phyloP scores from a whole-genome alignment of 2,329 filamentous ascomycete genomes.

The Eurotiales sp. region DNA sequence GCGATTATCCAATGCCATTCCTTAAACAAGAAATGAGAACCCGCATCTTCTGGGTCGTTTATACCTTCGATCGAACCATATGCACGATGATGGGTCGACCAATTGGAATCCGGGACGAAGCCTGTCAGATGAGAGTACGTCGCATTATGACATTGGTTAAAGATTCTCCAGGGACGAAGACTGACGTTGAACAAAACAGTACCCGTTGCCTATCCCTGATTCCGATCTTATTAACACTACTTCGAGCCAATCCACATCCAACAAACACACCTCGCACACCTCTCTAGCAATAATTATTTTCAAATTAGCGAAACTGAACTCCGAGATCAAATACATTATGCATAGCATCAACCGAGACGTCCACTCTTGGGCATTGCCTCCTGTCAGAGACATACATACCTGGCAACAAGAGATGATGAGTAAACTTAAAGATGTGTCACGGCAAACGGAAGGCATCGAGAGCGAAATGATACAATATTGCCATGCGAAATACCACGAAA shows the following conservation, averaged over 20 bases:
- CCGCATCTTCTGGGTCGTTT: slow-evolving; percentile 54
- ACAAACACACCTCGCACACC: slow-evolving; percentile 28
- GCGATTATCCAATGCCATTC: slow-evolving; percentile 38
- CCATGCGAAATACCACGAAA: slow-evolving; percentile 46
- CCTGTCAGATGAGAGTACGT: slow-evolving; percentile 49
- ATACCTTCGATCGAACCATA: slow-evolving; percentile 50
- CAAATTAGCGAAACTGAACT: slow-evolving; percentile 43
- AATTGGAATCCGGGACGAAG: slow-evolving; percentile 54
- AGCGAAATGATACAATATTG: slow-evolving; percentile 30
- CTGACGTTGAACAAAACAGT: too few relatives aligned
- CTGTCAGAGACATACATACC: slow-evolving; percentile 40
- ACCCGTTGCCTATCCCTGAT: slow-evolving; percentile 9
- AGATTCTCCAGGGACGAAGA: too few relatives aligned
- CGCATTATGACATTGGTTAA: too few relatives aligned
- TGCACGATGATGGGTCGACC: slow-evolving; percentile 57
- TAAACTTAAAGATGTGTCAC: slow-evolving; percentile 28
- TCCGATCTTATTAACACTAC: neutral
- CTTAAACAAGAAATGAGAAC: slow-evolving; percentile 54
- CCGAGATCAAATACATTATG: slow-evolving; percentile 56
- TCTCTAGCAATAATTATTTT: slow-evolving; percentile 50
- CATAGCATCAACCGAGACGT: slow-evolving; percentile 50
- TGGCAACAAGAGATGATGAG: slow-evolving; percentile 47
- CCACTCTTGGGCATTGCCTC: slow-evolving; percentile 49
- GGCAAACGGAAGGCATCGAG: neutral
- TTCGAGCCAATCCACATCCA: neutral